phyloP scores from a whole-genome alignment of 768 basidiomycete genomes.

The Cubamyces lactineus region DNA sequence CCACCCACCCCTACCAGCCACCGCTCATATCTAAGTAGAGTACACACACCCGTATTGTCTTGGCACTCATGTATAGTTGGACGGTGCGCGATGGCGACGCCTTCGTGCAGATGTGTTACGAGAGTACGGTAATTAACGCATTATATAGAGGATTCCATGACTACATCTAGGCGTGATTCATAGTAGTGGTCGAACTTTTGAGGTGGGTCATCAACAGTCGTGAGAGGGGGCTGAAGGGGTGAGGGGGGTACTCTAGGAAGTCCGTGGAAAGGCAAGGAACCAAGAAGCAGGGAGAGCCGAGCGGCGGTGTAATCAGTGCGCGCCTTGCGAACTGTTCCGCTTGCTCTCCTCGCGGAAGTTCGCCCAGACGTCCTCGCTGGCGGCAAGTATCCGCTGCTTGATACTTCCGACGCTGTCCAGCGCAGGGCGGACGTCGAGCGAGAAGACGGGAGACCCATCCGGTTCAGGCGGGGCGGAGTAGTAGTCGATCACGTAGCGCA shows the following conservation, averaged over 20 bases:
- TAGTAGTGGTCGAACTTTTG: conserved; percentile 9
- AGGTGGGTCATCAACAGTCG: not conserved
- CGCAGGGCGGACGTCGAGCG: conserved; percentile 93
- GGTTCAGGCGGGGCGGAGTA: conserved; percentile 90
- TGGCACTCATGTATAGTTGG: conserved; percentile 2
- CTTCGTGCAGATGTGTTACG: not conserved
- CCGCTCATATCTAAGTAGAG: conserved; percentile 17
- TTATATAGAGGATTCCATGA: conserved; percentile 18
- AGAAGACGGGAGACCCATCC: conserved; percentile 94
- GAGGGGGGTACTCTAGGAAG: not conserved
- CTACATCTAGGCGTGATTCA: conserved; percentile 3
- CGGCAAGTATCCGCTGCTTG: conserved; percentile 64
- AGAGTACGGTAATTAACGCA: conserved; percentile 22
- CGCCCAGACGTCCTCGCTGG: conserved; percentile 72
- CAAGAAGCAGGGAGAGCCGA: not conserved
- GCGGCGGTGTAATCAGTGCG: not conserved
- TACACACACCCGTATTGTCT: conserved; percentile 11
- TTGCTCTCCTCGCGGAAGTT: conserved; percentile 33
- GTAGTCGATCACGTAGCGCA: conserved; percentile 98
- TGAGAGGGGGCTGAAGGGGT: not conserved
- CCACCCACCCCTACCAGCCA: conserved; percentile 10
- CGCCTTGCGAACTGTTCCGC: conserved; percentile 18
- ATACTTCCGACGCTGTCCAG: conserved; percentile 82
- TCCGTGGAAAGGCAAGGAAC: not conserved
- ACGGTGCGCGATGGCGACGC: conserved; percentile 7